Evolutionary conservation across 176 grass and related monocot species (phyloP).

Genomic region (Musa acuminata): DNA sequence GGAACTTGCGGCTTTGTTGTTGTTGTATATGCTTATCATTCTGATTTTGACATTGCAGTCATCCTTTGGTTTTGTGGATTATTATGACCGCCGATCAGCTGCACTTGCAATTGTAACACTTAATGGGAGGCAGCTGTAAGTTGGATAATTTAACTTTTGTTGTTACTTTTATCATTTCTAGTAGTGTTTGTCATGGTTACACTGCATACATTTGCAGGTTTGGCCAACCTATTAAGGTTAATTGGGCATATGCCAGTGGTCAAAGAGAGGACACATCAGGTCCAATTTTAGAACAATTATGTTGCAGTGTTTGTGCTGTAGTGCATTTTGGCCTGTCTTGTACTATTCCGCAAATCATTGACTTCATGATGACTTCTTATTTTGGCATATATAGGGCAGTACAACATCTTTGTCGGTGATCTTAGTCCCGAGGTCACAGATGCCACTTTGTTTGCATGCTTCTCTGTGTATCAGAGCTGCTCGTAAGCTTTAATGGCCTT

Average conservation of each 20-base stretch:
- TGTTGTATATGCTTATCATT: background rate
- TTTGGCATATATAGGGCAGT: conserved; percentile 52
- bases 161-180: background rate
- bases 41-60: conserved; percentile 45
- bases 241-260: conserved; percentile 95
- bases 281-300: conserved; percentile 17
- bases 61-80: conserved; percentile 97
- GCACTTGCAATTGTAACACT: conserved; percentile 91
- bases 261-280: conserved; percentile 99
- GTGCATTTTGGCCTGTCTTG: background rate
- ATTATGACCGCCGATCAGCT: conserved; percentile 87
- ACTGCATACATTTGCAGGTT: conserved; percentile 39
- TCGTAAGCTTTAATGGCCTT: conserved; percentile 49
- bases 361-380: background rate
- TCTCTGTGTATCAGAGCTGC: conserved; percentile 75
- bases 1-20: no score
- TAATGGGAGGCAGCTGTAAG: conserved; percentile 90
- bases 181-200: background rate
- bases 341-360: background rate
- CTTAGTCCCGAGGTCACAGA: conserved; percentile 94
- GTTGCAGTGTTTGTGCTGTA: background rate
- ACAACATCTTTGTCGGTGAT: conserved; percentile 95
- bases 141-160: conserved; percentile 19
- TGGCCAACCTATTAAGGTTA: conserved; percentile 94
- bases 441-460: conserved; percentile 79